Evolutionary conservation across 2,329 filamentous ascomycete species (phyloP), one percentile per base, ranked within the genome.

Genomic region (Colletotrichum aenigma): DNA sequence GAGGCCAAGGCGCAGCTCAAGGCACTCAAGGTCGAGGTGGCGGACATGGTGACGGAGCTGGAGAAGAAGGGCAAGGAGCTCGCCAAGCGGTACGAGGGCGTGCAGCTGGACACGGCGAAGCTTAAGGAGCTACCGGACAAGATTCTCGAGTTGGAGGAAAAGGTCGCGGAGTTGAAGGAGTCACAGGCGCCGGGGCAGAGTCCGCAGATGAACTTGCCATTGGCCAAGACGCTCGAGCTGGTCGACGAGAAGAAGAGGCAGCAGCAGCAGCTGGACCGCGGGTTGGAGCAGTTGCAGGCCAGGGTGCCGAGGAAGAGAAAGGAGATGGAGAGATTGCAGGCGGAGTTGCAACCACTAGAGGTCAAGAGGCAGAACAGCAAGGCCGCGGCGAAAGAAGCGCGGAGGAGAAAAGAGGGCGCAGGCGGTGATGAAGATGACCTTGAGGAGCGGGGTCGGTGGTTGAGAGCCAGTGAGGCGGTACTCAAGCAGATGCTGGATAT

Each of bases 21-120:
- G 83, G 90, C 91, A 56, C 92, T 94, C 80, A 98, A 98, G 86
- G 89, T 90, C 18, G 93, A 96, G 76, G 95, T 98, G 3, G 91
- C 92, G 13, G 89, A 91, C 55, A 91, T 96, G 87, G 92, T 97
- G 18, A 85, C 88, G 26, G 92, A 94, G 76, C 89, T 98, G 79
- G 95, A 97, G 82, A 84, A 82, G 69, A 90, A 90, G 76, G 93
- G 91, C 1, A 86, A 88, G 64, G 89, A 92, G 36, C 84, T 96
- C 70, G 89, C 87, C 77, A 84, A 83, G 67, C 88, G 87, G 66
- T 90, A 92, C 77, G 88, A 92, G 78, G 83, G 78, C 30, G 84
- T 91, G 24, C 82, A 87, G 76, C 79, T 87, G 30, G 89, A 92
- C 79, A 89, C 86, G 3, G 81, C 85, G 28, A 85, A 84, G 75